Percentiles rank a stretch among this genome's conserved stretches.
phyloP scores from a whole-genome alignment of 495 filamentous ascomycete species.

The Evernia prunastri region DNA sequence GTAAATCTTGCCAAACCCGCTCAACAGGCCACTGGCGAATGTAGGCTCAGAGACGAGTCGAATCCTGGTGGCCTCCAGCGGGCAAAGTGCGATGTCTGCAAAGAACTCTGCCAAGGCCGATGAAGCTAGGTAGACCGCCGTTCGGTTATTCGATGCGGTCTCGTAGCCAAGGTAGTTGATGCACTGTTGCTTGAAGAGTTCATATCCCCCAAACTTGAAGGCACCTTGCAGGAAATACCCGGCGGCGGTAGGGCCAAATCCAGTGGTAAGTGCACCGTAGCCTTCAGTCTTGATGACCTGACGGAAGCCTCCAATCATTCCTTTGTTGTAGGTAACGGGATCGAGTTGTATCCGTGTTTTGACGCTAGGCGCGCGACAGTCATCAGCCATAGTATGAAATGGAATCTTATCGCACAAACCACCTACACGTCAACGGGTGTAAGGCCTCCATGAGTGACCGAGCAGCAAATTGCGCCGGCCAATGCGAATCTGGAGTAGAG shows the following conservation, averaged over 20 bases:
- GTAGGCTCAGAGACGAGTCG: slow-evolving; percentile 88
- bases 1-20: slow-evolving; percentile 79
- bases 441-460: slow-evolving; percentile 84
- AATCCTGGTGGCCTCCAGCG: slow-evolving; percentile 89
- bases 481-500: slow-evolving; percentile 84
- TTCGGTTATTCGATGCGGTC: slow-evolving; percentile 77
- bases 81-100: slow-evolving; percentile 89
- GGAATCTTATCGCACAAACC: neutral
- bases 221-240: slow-evolving; percentile 94
- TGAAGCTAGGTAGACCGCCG: slow-evolving; percentile 81
- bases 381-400: neutral
- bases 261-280: slow-evolving; percentile 81
- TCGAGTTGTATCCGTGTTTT: slow-evolving; percentile 95
- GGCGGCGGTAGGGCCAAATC: slow-evolving; percentile 78
- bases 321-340: slow-evolving; percentile 81
- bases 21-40: slow-evolving; percentile 73
- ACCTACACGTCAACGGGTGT: slow-evolving; percentile 97
- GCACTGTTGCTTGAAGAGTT: slow-evolving; percentile 90
- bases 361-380: slow-evolving; percentile 56
- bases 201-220: slow-evolving; percentile 93
- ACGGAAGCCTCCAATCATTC: slow-evolving; percentile 78
- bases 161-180: slow-evolving; percentile 79
- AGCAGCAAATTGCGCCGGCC: slow-evolving; percentile 89
- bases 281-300: slow-evolving; percentile 80
- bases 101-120: slow-evolving; percentile 85